Percentiles rank a stretch among this genome's conserved stretches.
Conservation (phyloP, 805 yeast species). For the Diddensiella santjacobensis region DNA sequence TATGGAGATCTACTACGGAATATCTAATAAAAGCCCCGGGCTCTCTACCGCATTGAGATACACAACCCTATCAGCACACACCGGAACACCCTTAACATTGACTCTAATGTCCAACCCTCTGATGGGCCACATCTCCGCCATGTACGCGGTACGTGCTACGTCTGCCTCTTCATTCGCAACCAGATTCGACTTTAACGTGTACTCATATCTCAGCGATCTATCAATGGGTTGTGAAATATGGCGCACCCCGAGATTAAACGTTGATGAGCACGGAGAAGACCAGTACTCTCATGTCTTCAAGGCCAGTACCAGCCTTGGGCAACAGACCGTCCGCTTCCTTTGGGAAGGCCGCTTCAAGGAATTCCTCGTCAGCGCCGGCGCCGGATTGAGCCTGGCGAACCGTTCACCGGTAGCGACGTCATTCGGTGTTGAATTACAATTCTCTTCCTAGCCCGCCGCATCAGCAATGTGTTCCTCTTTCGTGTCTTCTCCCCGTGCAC, state of each 20-base stretch:
- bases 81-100: constrained; percentile 86
- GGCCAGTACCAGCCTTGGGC: constrained; percentile 64
- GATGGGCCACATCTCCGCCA: constrained; percentile 81
- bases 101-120: constrained; percentile 85
- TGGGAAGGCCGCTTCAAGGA: constrained; percentile 91
- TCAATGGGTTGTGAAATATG: constrained; percentile 84
- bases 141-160: constrained; percentile 81
- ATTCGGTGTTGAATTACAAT: constrained; percentile 61
- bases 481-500: too few relatives aligned
- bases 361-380: constrained; percentile 73
- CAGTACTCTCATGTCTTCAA: constrained; percentile 66
- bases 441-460: constrained; percentile 42
- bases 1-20: constrained; percentile 85
- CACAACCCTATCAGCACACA: constrained; percentile 76
- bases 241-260: constrained; percentile 24
- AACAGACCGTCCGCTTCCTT: constrained; percentile 54
- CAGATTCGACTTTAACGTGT: constrained; percentile 82
- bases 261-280: constrained; percentile 11
- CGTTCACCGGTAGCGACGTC: constrained; percentile 46
- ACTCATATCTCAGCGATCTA: constrained; percentile 83
- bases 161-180: constrained; percentile 70
- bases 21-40: constrained; percentile 82
- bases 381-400: constrained; percentile 45
- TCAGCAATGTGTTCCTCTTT: background rate
- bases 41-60: constrained; percentile 80